phyloP scores from a whole-genome alignment of 257 asterid genomes.

The Solanum bulbocastanum region DNA sequence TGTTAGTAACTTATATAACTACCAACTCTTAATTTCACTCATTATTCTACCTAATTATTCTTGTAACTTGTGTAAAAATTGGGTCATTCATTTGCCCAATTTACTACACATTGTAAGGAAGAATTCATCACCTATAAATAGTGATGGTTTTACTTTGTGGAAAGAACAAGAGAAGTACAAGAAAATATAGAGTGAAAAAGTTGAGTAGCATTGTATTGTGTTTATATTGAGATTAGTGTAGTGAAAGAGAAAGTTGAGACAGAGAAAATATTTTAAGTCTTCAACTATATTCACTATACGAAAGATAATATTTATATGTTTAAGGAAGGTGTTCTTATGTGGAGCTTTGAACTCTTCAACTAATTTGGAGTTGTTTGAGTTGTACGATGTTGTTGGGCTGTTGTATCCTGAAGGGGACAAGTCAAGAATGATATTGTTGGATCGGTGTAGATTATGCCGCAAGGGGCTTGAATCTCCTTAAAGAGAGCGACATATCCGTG shows the following conservation, averaged over 20 bases:
- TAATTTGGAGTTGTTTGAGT: background rate
- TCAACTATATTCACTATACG: background rate
- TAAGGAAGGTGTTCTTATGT: background rate
- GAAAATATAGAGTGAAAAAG: background rate
- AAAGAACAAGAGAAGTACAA: background rate
- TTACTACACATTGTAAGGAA: background rate
- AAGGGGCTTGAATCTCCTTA: background rate
- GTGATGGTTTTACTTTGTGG: background rate
- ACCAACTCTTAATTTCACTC: no score
- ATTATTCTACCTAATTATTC: no score
- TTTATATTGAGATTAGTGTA: background rate
- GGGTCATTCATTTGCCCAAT: background rate
- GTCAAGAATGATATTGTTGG: background rate
- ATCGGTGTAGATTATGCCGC: background rate
- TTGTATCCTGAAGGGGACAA: background rate
- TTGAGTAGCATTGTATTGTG: no score
- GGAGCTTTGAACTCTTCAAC: background rate
- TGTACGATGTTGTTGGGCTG: background rate
- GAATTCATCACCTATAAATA: background rate
- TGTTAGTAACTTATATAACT: no score
- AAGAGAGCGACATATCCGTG: background rate
- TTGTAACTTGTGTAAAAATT: background rate
- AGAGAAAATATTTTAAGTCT: background rate
- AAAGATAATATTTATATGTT: no score
- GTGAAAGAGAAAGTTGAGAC: background rate